These are phyloP conservation scores for Boletus fagicola DNA, from an alignment of 768 basidiomycete species.

Conservation along the genomic window DNA sequence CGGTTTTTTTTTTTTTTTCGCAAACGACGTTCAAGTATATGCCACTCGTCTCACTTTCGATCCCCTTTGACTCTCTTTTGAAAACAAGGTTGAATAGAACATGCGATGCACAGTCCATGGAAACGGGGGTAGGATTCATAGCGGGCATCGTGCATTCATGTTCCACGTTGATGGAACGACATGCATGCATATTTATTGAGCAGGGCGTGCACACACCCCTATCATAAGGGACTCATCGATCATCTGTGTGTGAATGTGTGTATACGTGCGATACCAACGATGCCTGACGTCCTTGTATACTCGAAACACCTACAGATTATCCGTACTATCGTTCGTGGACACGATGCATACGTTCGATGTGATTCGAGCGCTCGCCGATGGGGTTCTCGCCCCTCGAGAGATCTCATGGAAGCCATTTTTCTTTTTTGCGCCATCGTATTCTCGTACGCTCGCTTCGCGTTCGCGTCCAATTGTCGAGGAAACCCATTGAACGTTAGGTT, in stretches of 20 bases:
- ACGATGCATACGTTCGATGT: too few relatives aligned
- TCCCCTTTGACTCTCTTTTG: background rate
- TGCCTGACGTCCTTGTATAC: background rate
- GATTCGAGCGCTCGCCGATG: background rate
- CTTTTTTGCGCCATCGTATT: too few relatives aligned
- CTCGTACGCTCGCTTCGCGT: background rate
- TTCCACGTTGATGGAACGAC: too few relatives aligned
- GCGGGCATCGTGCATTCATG: too few relatives aligned
- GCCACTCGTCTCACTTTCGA: background rate
- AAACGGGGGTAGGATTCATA: too few relatives aligned
- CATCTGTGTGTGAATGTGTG: background rate
- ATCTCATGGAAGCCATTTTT: constrained; percentile 2
- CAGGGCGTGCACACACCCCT: background rate
- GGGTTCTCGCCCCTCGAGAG: background rate
- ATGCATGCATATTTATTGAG: too few relatives aligned
- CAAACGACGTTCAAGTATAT: background rate
- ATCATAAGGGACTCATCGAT: background rate
- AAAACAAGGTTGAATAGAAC: background rate
- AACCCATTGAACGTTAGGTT: constrained; percentile 8
- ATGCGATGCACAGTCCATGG: background rate
- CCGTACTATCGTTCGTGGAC: background rate
- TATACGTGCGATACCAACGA: background rate
- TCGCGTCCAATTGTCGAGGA: background rate
- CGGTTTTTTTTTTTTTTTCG: background rate
- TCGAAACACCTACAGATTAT: background rate